A percentile compares a stretch with the other conserved stretches of the same genome.
Evolutionary conservation across 108 stramenopile species (phyloP).

Genomic region (Nannochloropsis granulata): DNA sequence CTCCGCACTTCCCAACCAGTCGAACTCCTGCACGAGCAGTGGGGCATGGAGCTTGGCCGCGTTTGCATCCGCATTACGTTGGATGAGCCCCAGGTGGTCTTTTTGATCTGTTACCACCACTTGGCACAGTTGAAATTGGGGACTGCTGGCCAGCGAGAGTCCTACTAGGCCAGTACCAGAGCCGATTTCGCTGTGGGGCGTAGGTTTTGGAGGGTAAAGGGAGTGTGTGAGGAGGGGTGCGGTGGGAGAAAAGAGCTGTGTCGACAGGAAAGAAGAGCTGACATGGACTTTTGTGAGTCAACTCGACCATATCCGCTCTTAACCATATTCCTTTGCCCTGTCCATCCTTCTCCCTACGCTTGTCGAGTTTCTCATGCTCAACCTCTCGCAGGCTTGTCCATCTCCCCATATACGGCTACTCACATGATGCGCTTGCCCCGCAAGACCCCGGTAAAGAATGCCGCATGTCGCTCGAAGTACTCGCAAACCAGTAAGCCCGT

Average conservation of each 20-base stretch:
- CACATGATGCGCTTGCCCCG: background rate
- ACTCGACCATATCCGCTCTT: no score
- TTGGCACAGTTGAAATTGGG: background rate
- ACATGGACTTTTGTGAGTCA: no score
- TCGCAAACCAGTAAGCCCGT: background rate
- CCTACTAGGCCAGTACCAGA: background rate
- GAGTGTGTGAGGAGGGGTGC: no score
- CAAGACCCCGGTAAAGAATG: background rate
- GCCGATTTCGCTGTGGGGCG: background rate
- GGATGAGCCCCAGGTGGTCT: background rate
- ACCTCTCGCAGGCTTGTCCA: no score
- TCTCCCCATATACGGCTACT: background rate
- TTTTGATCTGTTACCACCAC: background rate
- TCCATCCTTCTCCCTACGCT: no score
- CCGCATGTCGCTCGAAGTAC: background rate
- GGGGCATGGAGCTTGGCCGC: background rate
- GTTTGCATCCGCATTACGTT: background rate
- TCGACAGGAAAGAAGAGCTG: no score
- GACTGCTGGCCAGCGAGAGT: background rate
- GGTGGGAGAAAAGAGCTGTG: no score
- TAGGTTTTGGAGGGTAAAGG: no score
- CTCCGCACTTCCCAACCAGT: background rate
- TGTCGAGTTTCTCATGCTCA: no score
- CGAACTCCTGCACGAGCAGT: background rate
- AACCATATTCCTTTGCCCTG: no score